These are phyloP conservation scores for Penicillium sp. DNA, from an alignment of 2,329 filamentous ascomycete species.

Conservation along the genomic window DNA sequence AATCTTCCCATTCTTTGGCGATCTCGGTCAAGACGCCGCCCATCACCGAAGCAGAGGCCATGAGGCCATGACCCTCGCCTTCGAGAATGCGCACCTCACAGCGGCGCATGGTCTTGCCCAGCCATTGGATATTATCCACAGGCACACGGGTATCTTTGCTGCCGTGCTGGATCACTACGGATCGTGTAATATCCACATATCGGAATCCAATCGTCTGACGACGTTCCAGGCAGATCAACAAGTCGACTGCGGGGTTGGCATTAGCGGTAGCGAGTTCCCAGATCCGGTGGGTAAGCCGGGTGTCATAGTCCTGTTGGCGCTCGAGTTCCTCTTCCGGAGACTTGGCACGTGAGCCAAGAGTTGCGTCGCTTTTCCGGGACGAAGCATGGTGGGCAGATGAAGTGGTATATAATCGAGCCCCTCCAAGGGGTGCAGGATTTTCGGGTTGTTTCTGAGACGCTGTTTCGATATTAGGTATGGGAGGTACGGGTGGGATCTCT, in stretches of 20 bases:
- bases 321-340: constrained; percentile 37
- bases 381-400: constrained; percentile 18
- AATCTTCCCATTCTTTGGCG: constrained; percentile 89
- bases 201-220: constrained; percentile 91
- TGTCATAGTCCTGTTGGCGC: constrained; percentile 67
- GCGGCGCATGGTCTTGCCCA: constrained; percentile 88
- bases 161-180: constrained; percentile 93
- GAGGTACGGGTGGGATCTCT: constrained; percentile 49
- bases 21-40: constrained; percentile 93
- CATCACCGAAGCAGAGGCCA: constrained; percentile 95
- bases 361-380: constrained; percentile 25
- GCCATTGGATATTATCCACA: constrained; percentile 92
- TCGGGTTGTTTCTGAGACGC: constrained; percentile 24
- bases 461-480: constrained; percentile 51
- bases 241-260: constrained; percentile 90
- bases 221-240: constrained; percentile 89
- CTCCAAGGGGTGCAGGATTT: constrained; percentile 22
- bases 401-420: constrained; percentile 16
- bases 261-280: constrained; percentile 91
- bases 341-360: constrained; percentile 25
- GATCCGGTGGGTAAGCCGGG: constrained; percentile 85
- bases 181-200: constrained; percentile 91
- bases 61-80: constrained; percentile 90
- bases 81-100: constrained; percentile 91
- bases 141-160: constrained; percentile 88